Conservation (phyloP, 495 filamentous ascomycete species). For the Xylaria intraflava region DNA sequence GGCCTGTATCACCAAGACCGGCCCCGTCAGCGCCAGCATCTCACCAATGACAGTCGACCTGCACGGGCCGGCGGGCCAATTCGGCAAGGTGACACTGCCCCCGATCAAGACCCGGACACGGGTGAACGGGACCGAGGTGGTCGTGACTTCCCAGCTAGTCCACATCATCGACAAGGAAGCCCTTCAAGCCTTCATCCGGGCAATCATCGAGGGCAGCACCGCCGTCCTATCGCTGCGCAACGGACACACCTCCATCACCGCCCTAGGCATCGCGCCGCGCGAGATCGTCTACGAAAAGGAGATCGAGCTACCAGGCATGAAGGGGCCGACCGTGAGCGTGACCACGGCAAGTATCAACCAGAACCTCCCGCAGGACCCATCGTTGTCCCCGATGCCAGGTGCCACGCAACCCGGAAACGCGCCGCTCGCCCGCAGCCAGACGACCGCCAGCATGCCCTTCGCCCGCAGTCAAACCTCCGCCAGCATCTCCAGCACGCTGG, state of each 20-base stretch:
- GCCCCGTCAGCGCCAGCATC: conserved; percentile 17
- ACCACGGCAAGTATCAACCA: background rate
- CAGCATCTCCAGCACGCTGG: background rate
- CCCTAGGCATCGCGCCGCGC: conserved; percentile 7
- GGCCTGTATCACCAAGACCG: conserved; percentile 22
- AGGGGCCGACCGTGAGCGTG: conserved; percentile 14
- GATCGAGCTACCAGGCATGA: conserved; percentile 21
- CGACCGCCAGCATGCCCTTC: background rate
- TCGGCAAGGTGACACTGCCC: conserved; percentile 26
- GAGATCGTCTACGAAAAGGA: conserved; percentile 24
- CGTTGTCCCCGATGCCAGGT: background rate
- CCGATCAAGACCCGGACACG: conserved; percentile 16
- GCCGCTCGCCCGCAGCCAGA: background rate
- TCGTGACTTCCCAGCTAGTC: conserved; percentile 24
- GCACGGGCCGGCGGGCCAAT: conserved; percentile 17
- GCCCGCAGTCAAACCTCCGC: background rate
- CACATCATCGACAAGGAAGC: conserved; percentile 18
- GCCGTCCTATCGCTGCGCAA: conserved; percentile 20
- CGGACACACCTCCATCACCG: conserved; percentile 15
- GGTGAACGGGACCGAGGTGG: conserved; percentile 16
- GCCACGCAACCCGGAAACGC: background rate
- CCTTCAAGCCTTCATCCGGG: conserved; percentile 19
- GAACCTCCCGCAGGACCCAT: background rate
- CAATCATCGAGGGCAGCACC: conserved; percentile 9
- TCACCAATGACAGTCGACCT: conserved; percentile 28